phyloP scores from a whole-genome alignment of 768 basidiomycete species.

The Lentinula sp. region DNA sequence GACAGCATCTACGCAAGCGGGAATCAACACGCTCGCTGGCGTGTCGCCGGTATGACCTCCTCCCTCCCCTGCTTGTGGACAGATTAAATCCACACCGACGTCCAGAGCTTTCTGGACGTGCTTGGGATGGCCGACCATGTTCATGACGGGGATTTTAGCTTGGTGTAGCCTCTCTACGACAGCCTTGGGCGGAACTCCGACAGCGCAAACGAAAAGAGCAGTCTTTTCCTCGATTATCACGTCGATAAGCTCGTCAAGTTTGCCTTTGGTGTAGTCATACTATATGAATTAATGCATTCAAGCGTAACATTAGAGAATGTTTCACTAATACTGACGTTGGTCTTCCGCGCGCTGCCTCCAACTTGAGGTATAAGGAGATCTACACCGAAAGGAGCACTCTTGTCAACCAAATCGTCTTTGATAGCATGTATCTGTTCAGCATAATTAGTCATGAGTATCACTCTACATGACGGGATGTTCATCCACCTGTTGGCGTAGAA shows the following conservation, averaged over 20 bases:
- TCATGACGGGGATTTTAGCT: constrained; percentile 86
- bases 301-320: neutral
- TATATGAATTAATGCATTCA: constrained; percentile 18
- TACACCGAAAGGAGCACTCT: constrained; percentile 83
- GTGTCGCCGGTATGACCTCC: constrained; percentile 68
- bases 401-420: constrained; percentile 68
- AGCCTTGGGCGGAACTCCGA: constrained; percentile 79
- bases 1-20: constrained; percentile 82
- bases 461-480: neutral
- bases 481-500: constrained; percentile 70
- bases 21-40: constrained; percentile 76
- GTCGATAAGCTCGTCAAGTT: constrained; percentile 76
- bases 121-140: constrained; percentile 96
- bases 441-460: neutral
- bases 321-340: constrained; percentile 51
- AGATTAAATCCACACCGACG: constrained; percentile 87
- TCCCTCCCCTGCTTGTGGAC: constrained; percentile 91
- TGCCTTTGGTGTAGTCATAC: constrained; percentile 88
- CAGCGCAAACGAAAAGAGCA: constrained; percentile 84
- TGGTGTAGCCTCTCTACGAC: constrained; percentile 78
- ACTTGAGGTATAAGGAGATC: constrained; percentile 87
- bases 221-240: constrained; percentile 92
- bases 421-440: constrained; percentile 58
- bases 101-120: constrained; percentile 78
- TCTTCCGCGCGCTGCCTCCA: constrained; percentile 84